These are phyloP conservation scores for Botrytis medusae DNA, from an alignment of 2,329 filamentous ascomycete genomes.

Conservation along the genomic window DNA sequence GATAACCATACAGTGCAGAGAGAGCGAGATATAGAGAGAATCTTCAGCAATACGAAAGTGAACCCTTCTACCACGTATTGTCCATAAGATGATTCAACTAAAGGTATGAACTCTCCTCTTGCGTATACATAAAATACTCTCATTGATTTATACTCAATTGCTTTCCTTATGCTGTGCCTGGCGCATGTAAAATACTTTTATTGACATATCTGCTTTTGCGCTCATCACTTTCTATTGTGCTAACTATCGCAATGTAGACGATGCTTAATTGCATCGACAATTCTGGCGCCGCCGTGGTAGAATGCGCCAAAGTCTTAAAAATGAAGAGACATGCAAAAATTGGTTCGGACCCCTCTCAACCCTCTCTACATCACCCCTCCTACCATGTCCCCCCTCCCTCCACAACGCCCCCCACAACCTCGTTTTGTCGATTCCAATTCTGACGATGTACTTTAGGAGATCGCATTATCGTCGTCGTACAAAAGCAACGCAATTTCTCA, in stretches of 20 bases:
- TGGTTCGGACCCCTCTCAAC: slow-evolving; percentile 56
- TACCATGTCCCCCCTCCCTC: not conserved
- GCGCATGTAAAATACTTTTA: slow-evolving; percentile 5
- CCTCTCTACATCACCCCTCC: slow-evolving; percentile 9
- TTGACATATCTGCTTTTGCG: not conserved
- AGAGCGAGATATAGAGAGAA: not conserved
- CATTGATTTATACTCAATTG: not conserved
- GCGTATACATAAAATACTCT: not conserved
- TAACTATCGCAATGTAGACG: slow-evolving; percentile 57
- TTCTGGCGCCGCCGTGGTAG: slow-evolving; percentile 94
- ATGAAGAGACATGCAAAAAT: slow-evolving; percentile 88
- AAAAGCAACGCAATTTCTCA: slow-evolving; percentile 82
- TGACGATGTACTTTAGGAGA: slow-evolving; percentile 62
- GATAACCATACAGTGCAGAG: not conserved
- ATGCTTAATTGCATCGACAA: slow-evolving; percentile 99
- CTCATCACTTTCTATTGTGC: not conserved
- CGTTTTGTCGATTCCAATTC: not conserved
- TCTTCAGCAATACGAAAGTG: slow-evolving; percentile 20
- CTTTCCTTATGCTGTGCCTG: not conserved
- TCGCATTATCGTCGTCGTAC: slow-evolving; percentile 94
- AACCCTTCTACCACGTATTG: slow-evolving; percentile 25
- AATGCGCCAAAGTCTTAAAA: slow-evolving; percentile 90
- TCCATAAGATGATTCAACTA: slow-evolving; percentile 81
- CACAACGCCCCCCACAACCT: not conserved
- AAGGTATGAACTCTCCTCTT: slow-evolving; percentile 54